These are phyloP conservation scores for Miscanthus lutarioriparius DNA, from an alignment of 176 grass and related monocot species.

Conservation along the genomic window DNA sequence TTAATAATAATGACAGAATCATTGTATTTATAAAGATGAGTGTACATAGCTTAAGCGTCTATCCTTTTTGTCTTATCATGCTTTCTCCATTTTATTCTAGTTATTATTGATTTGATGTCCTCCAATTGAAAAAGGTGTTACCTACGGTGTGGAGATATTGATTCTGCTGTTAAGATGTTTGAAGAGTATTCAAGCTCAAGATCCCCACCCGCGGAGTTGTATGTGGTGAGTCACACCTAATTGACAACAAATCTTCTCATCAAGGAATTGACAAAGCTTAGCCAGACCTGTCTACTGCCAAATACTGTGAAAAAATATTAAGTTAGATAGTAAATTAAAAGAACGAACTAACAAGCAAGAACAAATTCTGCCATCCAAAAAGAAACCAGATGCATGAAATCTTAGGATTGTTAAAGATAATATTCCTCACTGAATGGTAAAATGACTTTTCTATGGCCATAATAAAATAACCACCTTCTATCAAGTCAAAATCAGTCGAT, in stretches of 20 bases:
- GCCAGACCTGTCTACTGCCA: neutral
- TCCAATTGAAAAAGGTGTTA: conserved; percentile 71
- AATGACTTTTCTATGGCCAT: conserved; percentile 1
- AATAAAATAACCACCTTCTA: neutral
- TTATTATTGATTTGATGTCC: conserved; percentile 35
- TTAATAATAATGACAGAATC: neutral
- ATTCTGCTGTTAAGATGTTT: conserved; percentile 95
- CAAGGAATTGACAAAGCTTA: conserved; percentile 5
- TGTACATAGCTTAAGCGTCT: conserved; percentile 13
- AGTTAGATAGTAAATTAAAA: neutral
- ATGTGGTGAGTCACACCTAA: conserved; percentile 65
- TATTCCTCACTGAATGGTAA: conserved; percentile 20
- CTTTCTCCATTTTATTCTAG: conserved; percentile 33
- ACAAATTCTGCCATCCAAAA: neutral
- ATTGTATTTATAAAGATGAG: conserved; percentile 18
- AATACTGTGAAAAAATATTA: neutral
- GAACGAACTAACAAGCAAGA: neutral
- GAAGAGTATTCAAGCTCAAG: conserved; percentile 77
- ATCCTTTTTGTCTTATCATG: conserved; percentile 11
- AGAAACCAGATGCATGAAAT: neutral
- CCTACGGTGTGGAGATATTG: conserved; percentile 80
- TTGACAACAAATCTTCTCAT: neutral
- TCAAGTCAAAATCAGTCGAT: neutral
- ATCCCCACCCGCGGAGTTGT: conserved; percentile 64
- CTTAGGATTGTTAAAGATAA: neutral